Base-by-base conservation (phyloP, 1,284 basidiomycete species). In the Phellopilus nigrolimitatus region DNA sequence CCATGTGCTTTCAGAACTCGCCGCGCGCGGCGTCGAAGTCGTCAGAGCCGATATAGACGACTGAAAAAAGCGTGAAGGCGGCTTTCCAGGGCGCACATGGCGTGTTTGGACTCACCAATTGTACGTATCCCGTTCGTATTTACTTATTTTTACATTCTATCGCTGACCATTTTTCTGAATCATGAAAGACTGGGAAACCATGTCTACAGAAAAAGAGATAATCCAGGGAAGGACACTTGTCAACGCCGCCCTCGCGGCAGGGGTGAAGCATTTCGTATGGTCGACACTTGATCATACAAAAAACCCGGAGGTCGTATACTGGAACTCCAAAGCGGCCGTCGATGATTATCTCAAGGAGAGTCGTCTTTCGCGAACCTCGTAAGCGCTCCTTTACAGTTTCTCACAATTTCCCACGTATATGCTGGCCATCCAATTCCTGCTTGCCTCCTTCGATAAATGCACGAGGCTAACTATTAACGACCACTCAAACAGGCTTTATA, bases 41-140 rank as follows among this genome's bases (percentile, higher is more conserved):
- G n/a, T n/a, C n/a, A n/a, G n/a, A n/a, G n/a, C n/a, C n/a, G n/a
- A 63, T n/a, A 42, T 60, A 12, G 51, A 56, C 44, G 58, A 64
- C 19, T 25, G 27, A 42, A 1, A 34, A 48, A 12, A 56, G 54
- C n/a, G 37, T 63, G 8, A 34, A 54, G 3, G 44, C 56, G 21
- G 58, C 60, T 3, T 43, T 67, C 49, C 27, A 55, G 22, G 65
- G 65, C 44, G 59, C 60, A 12, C 58, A 66, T 47, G 65, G 61
- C 34, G 63, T 65, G 13, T 65, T 62, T 55, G 61, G 60, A 37
- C 54, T 65, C 13, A 67, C 65, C 30, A 63, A 65, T 53, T 66
- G 57, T 57, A 59, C 45, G 59, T 54, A 2, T 36, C 37, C 15
- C 19, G 15, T 28, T 9, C 17, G 38, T 33, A 24, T 15, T 43